Evolutionary conservation across 176 grass and related monocot genomes (phyloP).

Genomic region (Pontederia crassipes): DNA sequence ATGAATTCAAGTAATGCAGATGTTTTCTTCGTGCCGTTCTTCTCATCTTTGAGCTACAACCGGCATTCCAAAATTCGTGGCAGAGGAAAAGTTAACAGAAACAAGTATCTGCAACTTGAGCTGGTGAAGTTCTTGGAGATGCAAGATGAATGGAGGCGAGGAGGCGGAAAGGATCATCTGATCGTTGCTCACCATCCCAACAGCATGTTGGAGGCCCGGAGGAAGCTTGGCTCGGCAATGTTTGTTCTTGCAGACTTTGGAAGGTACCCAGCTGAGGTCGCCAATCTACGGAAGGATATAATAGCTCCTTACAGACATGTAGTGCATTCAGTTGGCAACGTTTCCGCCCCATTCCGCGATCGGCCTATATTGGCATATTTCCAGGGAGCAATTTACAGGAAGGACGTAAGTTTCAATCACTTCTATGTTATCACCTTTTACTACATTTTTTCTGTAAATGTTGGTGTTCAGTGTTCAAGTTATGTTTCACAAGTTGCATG

Average conservation of each 20-base stretch:
- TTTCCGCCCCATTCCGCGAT: conserved; percentile 37
- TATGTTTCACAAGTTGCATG: neutral
- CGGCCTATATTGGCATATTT: conserved; percentile 55
- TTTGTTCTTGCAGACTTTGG: conserved; percentile 72
- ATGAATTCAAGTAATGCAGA: conserved; percentile 51
- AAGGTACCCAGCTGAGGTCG: conserved; percentile 55
- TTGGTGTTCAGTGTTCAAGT: neutral
- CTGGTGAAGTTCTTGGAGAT: conserved; percentile 46
- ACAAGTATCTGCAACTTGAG: conserved; percentile 48
- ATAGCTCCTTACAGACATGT: conserved; percentile 80
- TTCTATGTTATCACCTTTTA: neutral
- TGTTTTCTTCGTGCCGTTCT: conserved; percentile 81
- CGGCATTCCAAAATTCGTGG: conserved; percentile 51
- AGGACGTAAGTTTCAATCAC: conserved; percentile 48
- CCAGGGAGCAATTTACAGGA: conserved; percentile 73
- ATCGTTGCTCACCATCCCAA: conserved; percentile 85
- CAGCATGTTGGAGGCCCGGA: conserved; percentile 68
- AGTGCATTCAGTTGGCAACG: conserved; percentile 32
- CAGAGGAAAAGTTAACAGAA: conserved; percentile 28
- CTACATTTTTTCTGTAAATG: neutral
- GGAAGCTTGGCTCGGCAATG: conserved; percentile 50
- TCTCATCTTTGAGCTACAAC: conserved; percentile 87
- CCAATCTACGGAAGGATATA: conserved; percentile 81
- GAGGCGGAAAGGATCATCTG: conserved; percentile 57
- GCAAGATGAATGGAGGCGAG: conserved; percentile 43